Conservation (phyloP, 257 asterid genomes). For the Fraxinus excelsior region DNA sequence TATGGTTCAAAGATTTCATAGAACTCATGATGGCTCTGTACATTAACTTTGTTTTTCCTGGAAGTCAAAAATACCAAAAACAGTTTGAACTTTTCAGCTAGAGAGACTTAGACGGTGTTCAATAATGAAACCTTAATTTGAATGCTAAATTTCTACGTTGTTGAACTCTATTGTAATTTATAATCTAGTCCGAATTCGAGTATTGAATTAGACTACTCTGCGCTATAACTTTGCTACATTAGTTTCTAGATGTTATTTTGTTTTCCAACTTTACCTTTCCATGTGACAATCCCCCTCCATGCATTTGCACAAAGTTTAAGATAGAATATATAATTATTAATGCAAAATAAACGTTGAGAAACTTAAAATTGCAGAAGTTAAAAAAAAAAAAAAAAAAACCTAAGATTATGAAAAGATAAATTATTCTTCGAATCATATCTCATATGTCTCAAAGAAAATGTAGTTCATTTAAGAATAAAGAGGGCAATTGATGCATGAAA, state of each 20-base stretch:
- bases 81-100: background rate
- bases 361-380: too few relatives aligned
- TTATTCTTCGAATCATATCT: background rate
- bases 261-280: background rate
- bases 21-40: background rate
- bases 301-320: background rate
- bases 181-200: background rate
- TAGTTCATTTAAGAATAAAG: background rate
- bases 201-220: background rate
- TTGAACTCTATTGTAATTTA: background rate
- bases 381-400: too few relatives aligned
- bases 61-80: background rate
- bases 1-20: background rate
- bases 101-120: background rate
- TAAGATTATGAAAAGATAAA: background rate
- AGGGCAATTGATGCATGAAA: background rate
- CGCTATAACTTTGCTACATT: background rate
- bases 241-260: background rate
- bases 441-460: background rate
- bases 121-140: background rate
- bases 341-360: too few relatives aligned
- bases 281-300: background rate
- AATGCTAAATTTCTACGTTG: background rate
- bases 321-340: too few relatives aligned
- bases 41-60: background rate